Evolutionary conservation across 345 rosid genomes (phyloP), one percentile per base, ranked within the genome.

Genomic region (Salix caprea): DNA sequence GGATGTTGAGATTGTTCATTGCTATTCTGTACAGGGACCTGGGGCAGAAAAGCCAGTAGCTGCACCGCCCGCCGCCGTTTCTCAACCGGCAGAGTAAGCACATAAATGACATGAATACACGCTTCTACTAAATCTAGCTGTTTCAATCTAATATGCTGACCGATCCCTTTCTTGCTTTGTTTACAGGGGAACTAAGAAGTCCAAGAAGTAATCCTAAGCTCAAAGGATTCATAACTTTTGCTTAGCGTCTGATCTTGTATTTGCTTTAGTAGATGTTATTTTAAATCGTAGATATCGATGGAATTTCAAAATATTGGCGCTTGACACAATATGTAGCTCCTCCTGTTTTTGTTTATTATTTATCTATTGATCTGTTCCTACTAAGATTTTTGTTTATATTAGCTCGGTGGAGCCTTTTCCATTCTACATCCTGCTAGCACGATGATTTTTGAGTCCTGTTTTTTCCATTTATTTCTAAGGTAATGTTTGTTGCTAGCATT

Each of bases 1-100:
- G 15, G 23, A 13, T 68, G 28, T 9, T 58, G 62, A 58, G 4
- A 24, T 58, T 23, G 28, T n/a, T n/a, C 62, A 23, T 58, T 58
- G 28, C 23, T n/a, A 58, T n/a, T 39, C 24, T 71, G 72, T 24
- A 2, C 74, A 79, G 82, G 82, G 82, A 34, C 77, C 77, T 0
- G 82, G 77, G n/a, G 74, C 26, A 2, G 77, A 79, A 5, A 79
- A 74, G 50, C 74, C 82, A 21, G 70, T 61, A 21, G 82, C 70
- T 69, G 74, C 77, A 14, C 69, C 77, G 34, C 69, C 81, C 24
- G 76, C 76, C 16, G 67, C 72, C 5, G 70, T 73, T 18, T 26
- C 77, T 48, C 78, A 74, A 74, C 52, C 77, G 39, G 42, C 67
- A 7, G 74, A 78, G 81, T 78, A 46, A 73, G 81, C 30, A 42